Percentiles rank a stretch among this genome's conserved stretches.
phyloP scores from a whole-genome alignment of 2,329 filamentous ascomycete species.

The Cordyceps cateniannulata region DNA sequence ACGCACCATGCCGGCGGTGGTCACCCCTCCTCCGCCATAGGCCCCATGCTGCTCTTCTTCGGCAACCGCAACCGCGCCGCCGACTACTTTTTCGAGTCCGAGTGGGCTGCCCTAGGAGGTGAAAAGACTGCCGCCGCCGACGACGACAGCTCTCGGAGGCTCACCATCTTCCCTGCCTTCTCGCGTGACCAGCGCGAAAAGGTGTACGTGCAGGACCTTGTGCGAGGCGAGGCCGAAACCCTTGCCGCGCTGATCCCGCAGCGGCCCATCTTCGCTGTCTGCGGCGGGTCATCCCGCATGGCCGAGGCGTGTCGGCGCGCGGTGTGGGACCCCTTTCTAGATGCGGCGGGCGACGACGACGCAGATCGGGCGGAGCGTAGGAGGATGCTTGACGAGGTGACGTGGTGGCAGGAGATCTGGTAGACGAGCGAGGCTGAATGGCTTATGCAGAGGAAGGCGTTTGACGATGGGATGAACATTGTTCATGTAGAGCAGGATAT shows the following conservation, averaged over 20 bases:
- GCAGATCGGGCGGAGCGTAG: slow-evolving; percentile 33
- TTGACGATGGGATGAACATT: background rate
- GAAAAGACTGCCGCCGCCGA: background rate
- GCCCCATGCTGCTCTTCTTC: slow-evolving; percentile 64
- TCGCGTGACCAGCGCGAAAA: slow-evolving; percentile 42
- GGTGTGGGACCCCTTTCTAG: slow-evolving; percentile 42
- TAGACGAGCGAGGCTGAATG: slow-evolving; percentile 19
- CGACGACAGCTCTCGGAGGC: background rate
- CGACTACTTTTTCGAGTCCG: slow-evolving; percentile 76
- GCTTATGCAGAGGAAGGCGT: background rate
- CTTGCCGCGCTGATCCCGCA: slow-evolving; percentile 29
- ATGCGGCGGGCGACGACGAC: slow-evolving; percentile 24
- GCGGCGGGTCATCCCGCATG: slow-evolving; percentile 54
- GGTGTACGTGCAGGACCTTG: slow-evolving; percentile 50
- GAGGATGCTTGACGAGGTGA: slow-evolving; percentile 28
- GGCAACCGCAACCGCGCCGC: slow-evolving; percentile 68
- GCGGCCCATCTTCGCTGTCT: slow-evolving; percentile 44
- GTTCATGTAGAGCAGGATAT: background rate
- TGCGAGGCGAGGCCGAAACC: slow-evolving; percentile 35
- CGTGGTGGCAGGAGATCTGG: slow-evolving; percentile 57
- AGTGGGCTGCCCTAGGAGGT: slow-evolving; percentile 51
- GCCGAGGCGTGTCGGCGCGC: slow-evolving; percentile 47
- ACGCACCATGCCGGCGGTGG: slow-evolving; percentile 15
- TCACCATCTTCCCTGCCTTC: slow-evolving; percentile 39
- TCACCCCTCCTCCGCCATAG: no score